phyloP scores from a whole-genome alignment of 2,329 filamentous ascomycete species.

The Aspergillus awamori region DNA sequence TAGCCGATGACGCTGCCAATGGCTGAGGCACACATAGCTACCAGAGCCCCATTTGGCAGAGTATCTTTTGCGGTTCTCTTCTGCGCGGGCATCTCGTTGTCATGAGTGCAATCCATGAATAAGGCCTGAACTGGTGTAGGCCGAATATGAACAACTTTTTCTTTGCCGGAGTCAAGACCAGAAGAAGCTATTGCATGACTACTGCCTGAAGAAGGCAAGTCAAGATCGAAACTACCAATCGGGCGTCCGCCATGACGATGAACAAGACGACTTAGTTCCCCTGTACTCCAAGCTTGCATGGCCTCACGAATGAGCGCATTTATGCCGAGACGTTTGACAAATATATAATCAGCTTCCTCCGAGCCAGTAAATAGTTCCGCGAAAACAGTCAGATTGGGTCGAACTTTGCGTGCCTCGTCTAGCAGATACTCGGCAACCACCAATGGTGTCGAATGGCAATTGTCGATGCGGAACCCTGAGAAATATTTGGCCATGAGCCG shows the following conservation, averaged over 20 bases:
- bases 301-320: slow-evolving; percentile 93
- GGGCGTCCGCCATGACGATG: slow-evolving; percentile 91
- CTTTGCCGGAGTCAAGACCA: slow-evolving; percentile 43
- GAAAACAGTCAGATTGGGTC: slow-evolving; percentile 86
- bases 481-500: slow-evolving; percentile 93
- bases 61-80: slow-evolving; percentile 94
- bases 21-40: slow-evolving; percentile 93
- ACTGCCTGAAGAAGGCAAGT: slow-evolving; percentile 73
- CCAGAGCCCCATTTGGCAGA: slow-evolving; percentile 87
- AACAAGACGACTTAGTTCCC: slow-evolving; percentile 86
- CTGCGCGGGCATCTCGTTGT: slow-evolving; percentile 94
- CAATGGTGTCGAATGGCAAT: slow-evolving; percentile 94
- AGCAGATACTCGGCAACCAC: slow-evolving; percentile 94
- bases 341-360: slow-evolving; percentile 94
- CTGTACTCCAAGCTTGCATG: slow-evolving; percentile 98
- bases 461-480: slow-evolving; percentile 93
- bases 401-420: slow-evolving; percentile 85
- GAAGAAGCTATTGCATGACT: slow-evolving; percentile 40
- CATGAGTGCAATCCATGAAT: slow-evolving; percentile 99
- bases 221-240: slow-evolving; percentile 96
- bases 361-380: slow-evolving; percentile 95
- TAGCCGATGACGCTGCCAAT: slow-evolving; percentile 97
- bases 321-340: slow-evolving; percentile 88
- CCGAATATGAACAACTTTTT: slow-evolving; percentile 78
- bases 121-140: slow-evolving; percentile 88